Evolutionary conservation across 2,329 filamentous ascomycete species (phyloP).

Genomic region (Aureobasidium melanogenum): DNA sequence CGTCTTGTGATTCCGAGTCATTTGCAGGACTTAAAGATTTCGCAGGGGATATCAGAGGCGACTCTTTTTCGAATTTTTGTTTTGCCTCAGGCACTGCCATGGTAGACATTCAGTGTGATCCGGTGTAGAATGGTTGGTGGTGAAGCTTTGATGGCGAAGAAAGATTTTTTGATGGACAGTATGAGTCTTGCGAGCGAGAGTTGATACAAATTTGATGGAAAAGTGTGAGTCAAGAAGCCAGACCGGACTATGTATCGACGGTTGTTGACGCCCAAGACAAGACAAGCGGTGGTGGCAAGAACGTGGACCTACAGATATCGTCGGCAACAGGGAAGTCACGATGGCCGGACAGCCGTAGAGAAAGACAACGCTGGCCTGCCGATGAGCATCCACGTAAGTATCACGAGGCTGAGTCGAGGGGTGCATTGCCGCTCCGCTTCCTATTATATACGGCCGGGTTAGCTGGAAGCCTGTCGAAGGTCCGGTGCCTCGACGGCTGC

Average conservation of each 20-base stretch:
- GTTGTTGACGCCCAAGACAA: background rate
- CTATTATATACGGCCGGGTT: constrained; percentile 6
- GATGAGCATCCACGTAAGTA: constrained; percentile 6
- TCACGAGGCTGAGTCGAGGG: constrained; percentile 11
- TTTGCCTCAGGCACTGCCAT: background rate
- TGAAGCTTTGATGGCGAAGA: background rate
- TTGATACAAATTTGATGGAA: background rate
- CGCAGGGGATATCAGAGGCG: constrained; percentile 5
- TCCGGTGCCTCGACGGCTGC: constrained; percentile 4
- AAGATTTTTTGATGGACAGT: background rate
- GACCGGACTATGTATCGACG: background rate
- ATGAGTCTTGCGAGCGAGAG: background rate
- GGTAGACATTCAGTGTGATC: background rate
- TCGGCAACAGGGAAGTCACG: background rate
- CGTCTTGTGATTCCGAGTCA: background rate
- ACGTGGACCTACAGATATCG: background rate
- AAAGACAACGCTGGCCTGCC: background rate
- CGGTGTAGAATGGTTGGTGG: background rate
- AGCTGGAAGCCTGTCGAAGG: constrained; percentile 1
- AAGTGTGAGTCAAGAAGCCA: background rate
- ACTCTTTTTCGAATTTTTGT: background rate
- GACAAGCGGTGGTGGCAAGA: background rate
- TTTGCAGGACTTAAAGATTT: background rate
- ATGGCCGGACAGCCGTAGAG: background rate
- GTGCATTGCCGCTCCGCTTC: constrained; percentile 6